Conservation (phyloP, 768 basidiomycete species). For the Asterophora parasitica region DNA sequence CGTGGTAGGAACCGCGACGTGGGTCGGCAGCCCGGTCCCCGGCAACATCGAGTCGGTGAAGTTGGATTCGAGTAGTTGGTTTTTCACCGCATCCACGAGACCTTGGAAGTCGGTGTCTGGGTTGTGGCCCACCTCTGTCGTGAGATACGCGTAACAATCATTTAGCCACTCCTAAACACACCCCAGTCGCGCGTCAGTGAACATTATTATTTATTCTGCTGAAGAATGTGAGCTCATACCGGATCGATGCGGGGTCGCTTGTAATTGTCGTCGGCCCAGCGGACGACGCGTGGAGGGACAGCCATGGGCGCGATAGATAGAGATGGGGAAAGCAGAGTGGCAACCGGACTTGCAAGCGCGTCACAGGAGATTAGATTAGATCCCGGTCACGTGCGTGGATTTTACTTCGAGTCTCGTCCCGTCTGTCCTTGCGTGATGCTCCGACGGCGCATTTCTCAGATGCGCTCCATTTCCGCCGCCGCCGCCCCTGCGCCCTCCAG, state of each 20-base stretch:
- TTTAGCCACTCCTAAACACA: constrained; percentile 67
- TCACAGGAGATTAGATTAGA: constrained; percentile 25
- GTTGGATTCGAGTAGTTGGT: constrained; percentile 69
- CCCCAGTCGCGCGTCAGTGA: constrained; percentile 1
- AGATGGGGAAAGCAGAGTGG: constrained; percentile 2
- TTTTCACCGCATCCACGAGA: constrained; percentile 52
- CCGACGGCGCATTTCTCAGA: constrained; percentile 15
- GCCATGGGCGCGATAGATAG: constrained; percentile 20
- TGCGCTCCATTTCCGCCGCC: constrained; percentile 16
- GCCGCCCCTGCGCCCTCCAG: constrained; percentile 4
- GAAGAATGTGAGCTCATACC: constrained; percentile 29
- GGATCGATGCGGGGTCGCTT: constrained; percentile 61
- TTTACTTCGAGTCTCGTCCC: background rate
- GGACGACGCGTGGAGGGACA: constrained; percentile 31
- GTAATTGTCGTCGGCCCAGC: constrained; percentile 55
- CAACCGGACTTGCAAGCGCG: constrained; percentile 9
- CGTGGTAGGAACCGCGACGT: constrained; percentile 33
- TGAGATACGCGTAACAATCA: constrained; percentile 65
- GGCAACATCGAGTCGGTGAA: constrained; percentile 66
- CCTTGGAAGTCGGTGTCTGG: constrained; percentile 42
- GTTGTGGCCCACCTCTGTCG: constrained; percentile 40
- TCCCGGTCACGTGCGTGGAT: constrained; percentile 17
- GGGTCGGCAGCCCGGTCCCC: constrained; percentile 61
- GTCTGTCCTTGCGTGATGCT: constrained; percentile 9
- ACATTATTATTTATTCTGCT: background rate